Percentiles rank a stretch among this genome's conserved stretches.
phyloP scores from a whole-genome alignment of 768 basidiomycete genomes.

The Boletus subparvulus region DNA sequence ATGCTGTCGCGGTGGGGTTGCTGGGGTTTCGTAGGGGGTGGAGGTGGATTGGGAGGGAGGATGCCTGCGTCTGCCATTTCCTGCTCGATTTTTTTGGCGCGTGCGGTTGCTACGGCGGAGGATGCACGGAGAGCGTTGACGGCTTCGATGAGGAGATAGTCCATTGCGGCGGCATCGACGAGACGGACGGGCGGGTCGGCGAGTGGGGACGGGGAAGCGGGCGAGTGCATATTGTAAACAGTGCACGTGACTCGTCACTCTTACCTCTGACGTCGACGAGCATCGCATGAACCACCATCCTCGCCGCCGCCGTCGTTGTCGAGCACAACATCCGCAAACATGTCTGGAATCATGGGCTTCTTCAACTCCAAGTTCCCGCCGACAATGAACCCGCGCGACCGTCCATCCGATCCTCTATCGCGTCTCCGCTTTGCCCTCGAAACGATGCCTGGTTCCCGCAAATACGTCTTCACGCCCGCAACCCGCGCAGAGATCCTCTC shows the following conservation, averaged over 20 bases:
- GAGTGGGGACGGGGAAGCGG: slow-evolving; percentile 27
- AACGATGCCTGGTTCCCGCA: slow-evolving; percentile 76
- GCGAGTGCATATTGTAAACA: slow-evolving; percentile 13
- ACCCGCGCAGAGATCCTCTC: slow-evolving; percentile 80
- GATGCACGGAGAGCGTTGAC: slow-evolving; percentile 75
- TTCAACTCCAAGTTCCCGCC: slow-evolving; percentile 51
- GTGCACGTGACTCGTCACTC: background rate
- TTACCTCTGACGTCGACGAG: background rate
- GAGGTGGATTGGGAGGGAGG: slow-evolving; percentile 49
- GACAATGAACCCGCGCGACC: slow-evolving; percentile 56
- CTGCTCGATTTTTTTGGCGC: slow-evolving; percentile 64
- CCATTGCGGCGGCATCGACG: slow-evolving; percentile 70
- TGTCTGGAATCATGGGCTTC: slow-evolving; percentile 47
- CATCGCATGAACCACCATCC: slow-evolving; percentile 2
- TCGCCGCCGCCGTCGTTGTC: background rate
- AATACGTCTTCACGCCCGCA: slow-evolving; percentile 71
- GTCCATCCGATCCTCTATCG: slow-evolving; percentile 60
- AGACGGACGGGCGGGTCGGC: slow-evolving; percentile 66
- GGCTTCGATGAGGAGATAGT: slow-evolving; percentile 84
- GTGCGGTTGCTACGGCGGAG: slow-evolving; percentile 65
- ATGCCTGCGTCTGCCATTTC: slow-evolving; percentile 81
- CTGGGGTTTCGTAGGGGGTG: slow-evolving; percentile 39
- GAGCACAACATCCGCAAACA: background rate
- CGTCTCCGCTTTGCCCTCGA: slow-evolving; percentile 76
- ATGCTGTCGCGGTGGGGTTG: slow-evolving; percentile 36